Evolutionary conservation across 805 yeast species (phyloP), one percentile per base, ranked within the genome.

Genomic region (Blastobotrys mokoenaii): DNA sequence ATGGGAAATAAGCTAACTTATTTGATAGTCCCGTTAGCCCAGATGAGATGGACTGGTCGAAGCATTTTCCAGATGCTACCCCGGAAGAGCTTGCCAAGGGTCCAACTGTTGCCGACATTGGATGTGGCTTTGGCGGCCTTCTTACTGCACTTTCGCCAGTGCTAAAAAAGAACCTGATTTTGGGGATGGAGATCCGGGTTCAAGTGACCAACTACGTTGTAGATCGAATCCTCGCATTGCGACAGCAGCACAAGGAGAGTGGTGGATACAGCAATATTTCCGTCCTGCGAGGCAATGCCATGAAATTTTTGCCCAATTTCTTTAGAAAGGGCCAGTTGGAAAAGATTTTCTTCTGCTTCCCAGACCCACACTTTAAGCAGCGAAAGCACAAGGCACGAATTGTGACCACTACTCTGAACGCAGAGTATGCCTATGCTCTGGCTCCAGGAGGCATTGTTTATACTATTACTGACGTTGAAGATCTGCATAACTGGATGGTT

Each of bases 361-460:
- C 98, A n/a, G 98, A 93, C 65, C 98, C 98, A 6, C 98, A 93
- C 65, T 93, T 93, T 72, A 93, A 93, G 63, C 95, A 87, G 65
- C 75, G 97, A 60, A 93, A 93, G 62, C 98, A 93, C 67, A 93
- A 93, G 72, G 97, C 97, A 5, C 76, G 98, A 69, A 93, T 93
- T 59, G 77, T 93, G 53, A 89, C 98, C 45, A 82, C 80, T 53
- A 90, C 97, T 2, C 69, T 93, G 50, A 71, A 88, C 45, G 76
- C 90, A 25, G 98, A 93, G 64, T 93, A 93, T 62, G 97, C 98
- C 2, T 93, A 78, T 60, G 93, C 83, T 5, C 70, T 93, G 55
- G 77, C 72, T 55, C 94, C 85, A 49, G 93, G 87, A 32, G 98
- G 98, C 8, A 70, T 88, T 9, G 66, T 90, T 8, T 93, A 93